Evolutionary conservation across 2,329 filamentous ascomycete genomes (phyloP).

Genomic region (Aureobasidium sp.): DNA sequence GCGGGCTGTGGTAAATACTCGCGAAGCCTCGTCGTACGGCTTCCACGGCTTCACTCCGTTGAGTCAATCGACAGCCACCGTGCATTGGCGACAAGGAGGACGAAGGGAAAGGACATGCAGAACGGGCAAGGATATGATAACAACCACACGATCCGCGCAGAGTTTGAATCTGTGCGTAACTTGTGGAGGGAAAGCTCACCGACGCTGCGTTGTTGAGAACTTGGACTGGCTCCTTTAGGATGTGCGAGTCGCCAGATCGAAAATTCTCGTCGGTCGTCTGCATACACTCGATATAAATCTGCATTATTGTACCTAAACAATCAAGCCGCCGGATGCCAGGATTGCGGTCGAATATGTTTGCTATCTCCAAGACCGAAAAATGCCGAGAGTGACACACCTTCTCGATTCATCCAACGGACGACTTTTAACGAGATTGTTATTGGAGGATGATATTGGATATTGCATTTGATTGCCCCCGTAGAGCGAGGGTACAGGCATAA

Average conservation of each 20-base stretch:
- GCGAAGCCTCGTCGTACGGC: slow-evolving; percentile 7
- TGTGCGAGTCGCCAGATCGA: slow-evolving; percentile 2
- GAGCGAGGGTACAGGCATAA: background rate
- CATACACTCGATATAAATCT: background rate
- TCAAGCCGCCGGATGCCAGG: background rate
- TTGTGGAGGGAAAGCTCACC: background rate
- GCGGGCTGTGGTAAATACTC: background rate
- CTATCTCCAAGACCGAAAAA: background rate
- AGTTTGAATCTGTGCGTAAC: slow-evolving; percentile 8
- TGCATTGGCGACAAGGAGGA: background rate
- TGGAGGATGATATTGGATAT: slow-evolving; percentile 9
- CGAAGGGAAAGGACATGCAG: background rate
- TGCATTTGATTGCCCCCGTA: slow-evolving; percentile 1
- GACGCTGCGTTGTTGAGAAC: slow-evolving; percentile 6
- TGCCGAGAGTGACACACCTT: background rate
- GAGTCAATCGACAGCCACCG: slow-evolving; percentile 13
- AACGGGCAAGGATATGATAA: slow-evolving; percentile 9
- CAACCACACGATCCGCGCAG: background rate
- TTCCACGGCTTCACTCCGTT: slow-evolving; percentile 1
- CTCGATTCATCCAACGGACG: slow-evolving; percentile 9
- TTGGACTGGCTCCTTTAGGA: background rate
- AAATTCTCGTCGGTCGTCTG: background rate
- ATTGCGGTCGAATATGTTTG: background rate
- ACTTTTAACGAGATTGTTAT: slow-evolving; percentile 2
- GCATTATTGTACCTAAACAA: slow-evolving; percentile 2